Conservation (phyloP, 2,329 filamentous ascomycete species). For the Xylaria sp. region DNA sequence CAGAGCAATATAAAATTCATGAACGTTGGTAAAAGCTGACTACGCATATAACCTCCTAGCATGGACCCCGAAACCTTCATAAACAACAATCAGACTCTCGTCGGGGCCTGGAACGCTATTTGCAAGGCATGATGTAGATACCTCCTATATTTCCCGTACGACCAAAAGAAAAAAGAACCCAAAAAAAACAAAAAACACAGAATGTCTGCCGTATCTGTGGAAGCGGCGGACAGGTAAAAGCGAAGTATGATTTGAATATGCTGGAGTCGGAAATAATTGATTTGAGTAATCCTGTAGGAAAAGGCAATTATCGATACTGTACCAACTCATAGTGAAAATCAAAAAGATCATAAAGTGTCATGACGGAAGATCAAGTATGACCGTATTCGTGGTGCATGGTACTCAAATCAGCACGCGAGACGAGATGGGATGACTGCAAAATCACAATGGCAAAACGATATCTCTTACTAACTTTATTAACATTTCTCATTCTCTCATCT, state of each 20-base stretch:
- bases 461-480: constrained; percentile 11
- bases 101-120: constrained; percentile 49
- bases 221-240: not conserved
- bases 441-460: not conserved
- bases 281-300: not conserved
- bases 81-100: constrained; percentile 40
- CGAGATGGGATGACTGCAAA: not conserved
- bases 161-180: not conserved
- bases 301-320: not conserved
- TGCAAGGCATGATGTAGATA: constrained; percentile 36
- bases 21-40: constrained; percentile 1
- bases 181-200: not conserved
- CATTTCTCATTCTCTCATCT: constrained; percentile 43
- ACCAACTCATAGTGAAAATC: too few species aligned
- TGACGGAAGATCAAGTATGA: too few species aligned
- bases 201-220: not conserved
- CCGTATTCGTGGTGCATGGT: too few species aligned
- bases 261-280: too few species aligned
- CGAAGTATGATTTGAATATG: not conserved
- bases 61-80: constrained; percentile 45
- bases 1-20: not conserved
- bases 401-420: too few species aligned
- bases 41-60: constrained; percentile 27
- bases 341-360: too few species aligned
- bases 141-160: not conserved